Evolutionary conservation across 208 protist species (phyloP).

Genomic region (Zelonia costaricensis): DNA sequence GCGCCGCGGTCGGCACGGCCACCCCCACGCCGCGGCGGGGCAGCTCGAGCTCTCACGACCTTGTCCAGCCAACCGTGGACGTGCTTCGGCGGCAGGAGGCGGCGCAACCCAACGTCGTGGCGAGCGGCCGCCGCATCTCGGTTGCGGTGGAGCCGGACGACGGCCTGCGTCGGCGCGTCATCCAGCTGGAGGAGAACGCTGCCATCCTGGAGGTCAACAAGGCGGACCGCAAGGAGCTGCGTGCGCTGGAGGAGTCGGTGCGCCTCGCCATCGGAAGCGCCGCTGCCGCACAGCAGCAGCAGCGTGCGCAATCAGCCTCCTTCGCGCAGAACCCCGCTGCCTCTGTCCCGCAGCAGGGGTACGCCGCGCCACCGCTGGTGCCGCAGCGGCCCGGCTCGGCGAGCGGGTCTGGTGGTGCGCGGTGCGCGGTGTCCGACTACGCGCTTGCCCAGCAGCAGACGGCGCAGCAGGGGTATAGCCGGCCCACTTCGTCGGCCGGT

Average conservation of each 20-base stretch:
- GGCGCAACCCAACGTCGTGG: slow-evolving; percentile 9
- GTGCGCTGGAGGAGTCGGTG: slow-evolving; percentile 53
- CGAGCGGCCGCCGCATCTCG: slow-evolving; percentile 28
- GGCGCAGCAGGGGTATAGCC: not conserved
- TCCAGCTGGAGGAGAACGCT: slow-evolving; percentile 70
- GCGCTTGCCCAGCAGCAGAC: not conserved
- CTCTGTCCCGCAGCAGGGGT: not conserved
- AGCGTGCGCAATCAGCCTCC: too few relatives aligned
- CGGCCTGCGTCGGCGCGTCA: slow-evolving; percentile 61
- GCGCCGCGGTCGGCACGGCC: not conserved
- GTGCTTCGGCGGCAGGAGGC: slow-evolving; percentile 35
- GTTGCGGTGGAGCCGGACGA: slow-evolving; percentile 49
- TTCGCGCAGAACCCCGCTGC: too few relatives aligned
- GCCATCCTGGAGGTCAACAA: slow-evolving; percentile 79
- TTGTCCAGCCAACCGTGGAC: slow-evolving; percentile 52
- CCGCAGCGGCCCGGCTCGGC: slow-evolving; percentile 33
- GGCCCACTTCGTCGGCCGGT: not conserved
- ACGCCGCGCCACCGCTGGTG: slow-evolving; percentile 12
- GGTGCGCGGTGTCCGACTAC: slow-evolving; percentile 6
- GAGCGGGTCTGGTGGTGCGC: slow-evolving; percentile 3
- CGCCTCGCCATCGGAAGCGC: slow-evolving; percentile 22
- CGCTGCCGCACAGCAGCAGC: not conserved
- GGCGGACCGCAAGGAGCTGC: slow-evolving; percentile 72
- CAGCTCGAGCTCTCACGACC: not conserved
- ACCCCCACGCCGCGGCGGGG: not conserved